Conservation (phyloP, 371 early-diverging fungal genomes). For the Syncephalastrum contaminatum region DNA sequence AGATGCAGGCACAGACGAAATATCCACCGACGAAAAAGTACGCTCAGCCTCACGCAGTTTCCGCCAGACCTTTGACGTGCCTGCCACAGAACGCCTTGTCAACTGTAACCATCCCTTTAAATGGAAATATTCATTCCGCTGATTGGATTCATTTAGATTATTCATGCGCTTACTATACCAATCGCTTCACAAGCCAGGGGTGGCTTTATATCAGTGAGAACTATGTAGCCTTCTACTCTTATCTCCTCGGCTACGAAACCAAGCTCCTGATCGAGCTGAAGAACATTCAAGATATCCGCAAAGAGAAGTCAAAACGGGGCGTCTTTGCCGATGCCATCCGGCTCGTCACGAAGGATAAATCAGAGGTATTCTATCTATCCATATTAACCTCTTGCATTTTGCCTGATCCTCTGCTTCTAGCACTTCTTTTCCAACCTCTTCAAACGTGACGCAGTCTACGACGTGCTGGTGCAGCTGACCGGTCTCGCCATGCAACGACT, state of each 20-base stretch:
- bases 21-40: constrained; percentile 80
- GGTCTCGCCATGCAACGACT: constrained; percentile 86
- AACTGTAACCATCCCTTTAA: constrained; percentile 57
- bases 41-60: constrained; percentile 88
- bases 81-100: constrained; percentile 84
- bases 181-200: constrained; percentile 88
- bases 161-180: constrained; percentile 85
- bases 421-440: constrained; percentile 94
- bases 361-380: constrained; percentile 53
- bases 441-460: constrained; percentile 87
- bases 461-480: constrained; percentile 87
- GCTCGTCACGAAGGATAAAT: constrained; percentile 77
- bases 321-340: constrained; percentile 87
- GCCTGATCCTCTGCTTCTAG: constrained; percentile 31
- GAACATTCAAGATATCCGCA: constrained; percentile 83
- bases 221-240: constrained; percentile 93
- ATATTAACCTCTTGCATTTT: not conserved
- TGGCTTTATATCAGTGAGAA: constrained; percentile 96
- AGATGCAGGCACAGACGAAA: constrained; percentile 78
- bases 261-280: constrained; percentile 88
- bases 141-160: constrained; percentile 59
- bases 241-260: constrained; percentile 90
- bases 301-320: constrained; percentile 83
- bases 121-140: not conserved
- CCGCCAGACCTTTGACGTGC: constrained; percentile 84